A percentile compares a stretch with the other conserved stretches of the same genome.
These are phyloP conservation scores for Elongisporangium prolatum DNA, from an alignment of 352 stramenopile genomes.

Conservation along the genomic window DNA sequence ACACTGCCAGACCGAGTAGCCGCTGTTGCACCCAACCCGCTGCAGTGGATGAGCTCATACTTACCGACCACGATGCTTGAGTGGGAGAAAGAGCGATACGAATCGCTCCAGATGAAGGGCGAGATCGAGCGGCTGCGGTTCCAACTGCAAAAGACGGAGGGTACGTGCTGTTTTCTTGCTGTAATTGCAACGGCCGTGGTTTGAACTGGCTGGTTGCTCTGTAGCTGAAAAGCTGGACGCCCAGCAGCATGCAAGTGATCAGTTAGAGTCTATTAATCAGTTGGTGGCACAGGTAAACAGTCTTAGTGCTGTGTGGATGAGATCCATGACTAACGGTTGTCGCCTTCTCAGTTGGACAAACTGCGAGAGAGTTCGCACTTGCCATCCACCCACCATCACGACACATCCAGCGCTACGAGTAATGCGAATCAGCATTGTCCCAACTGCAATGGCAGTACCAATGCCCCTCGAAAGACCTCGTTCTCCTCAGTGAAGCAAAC, in stretches of 20 bases:
- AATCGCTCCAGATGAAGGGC: conserved; percentile 72
- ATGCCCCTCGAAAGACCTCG: neutral
- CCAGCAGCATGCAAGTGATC: conserved; percentile 67
- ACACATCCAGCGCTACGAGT: conserved; percentile 4
- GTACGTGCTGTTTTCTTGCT: conserved; percentile 13
- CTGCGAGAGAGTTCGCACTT: conserved; percentile 32
- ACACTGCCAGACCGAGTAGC: conserved; percentile 62
- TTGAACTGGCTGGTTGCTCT: conserved; percentile 1
- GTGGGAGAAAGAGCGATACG: conserved; percentile 72
- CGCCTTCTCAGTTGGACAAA: conserved; percentile 43
- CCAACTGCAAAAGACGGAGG: conserved; percentile 65
- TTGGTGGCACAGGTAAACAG: conserved; percentile 57
- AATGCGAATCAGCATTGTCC: conserved; percentile 1
- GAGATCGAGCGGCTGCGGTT: conserved; percentile 74
- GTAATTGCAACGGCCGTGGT: neutral
- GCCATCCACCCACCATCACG: neutral
- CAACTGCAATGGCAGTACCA: neutral
- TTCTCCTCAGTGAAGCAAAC: neutral
- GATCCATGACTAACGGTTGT: neutral
- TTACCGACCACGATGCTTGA: conserved; percentile 67
- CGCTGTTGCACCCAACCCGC: conserved; percentile 47
- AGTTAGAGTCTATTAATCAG: conserved; percentile 81
- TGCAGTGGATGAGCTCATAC: conserved; percentile 73
- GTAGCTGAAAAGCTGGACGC: conserved; percentile 71
- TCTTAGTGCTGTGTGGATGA: neutral